Evolutionary conservation across 192 early-diverging fungal genomes (phyloP), one percentile per base, ranked within the genome.

Genomic region (Coemansia biformis): DNA sequence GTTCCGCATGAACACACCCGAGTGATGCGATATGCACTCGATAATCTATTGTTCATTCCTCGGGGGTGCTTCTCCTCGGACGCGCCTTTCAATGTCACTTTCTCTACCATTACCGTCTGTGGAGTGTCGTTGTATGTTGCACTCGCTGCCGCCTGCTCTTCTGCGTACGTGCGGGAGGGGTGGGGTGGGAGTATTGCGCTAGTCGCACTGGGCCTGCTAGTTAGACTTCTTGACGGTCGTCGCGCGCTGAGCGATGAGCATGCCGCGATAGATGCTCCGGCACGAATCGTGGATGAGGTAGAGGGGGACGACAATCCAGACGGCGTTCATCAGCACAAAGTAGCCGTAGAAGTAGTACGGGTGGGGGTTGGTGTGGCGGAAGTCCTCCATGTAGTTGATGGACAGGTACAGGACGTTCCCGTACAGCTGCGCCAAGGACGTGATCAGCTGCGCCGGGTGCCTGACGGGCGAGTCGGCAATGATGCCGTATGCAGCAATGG

Each of bases 321-420:
- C 75, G 14, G 66, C 43, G 69, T 97, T 97, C 55, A 93, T 69
- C 26, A 78, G 65, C 5, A 83, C 78, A 78, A 97, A 94, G 80
- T 97, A 97, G 44, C 86, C 79, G 77, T 83, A 93, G 56, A 86
- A 92, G 77, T 97, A 92, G 63, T 80, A 75, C 8, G 89, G 81
- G 49, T 83, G 77, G 6, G 89, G 86, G 49, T 81, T 76, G 46
- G 79, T 82, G 63, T 84, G 76, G 18, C 73, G 73, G 34, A 75
- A 80, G 16, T 82, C 83, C 63, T 90, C 81, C 35, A 84, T 75
- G 33, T 66, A 65, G 38, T 82, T 80, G 12, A 88, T 90, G 12
- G 75, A 37, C 61, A 86, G 88, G 63, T 97, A 97, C 31, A 93
- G 66, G 0, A 88, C 76, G 49, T 86, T 82, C 30, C 89, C 88